A percentile compares a stretch with the other conserved stretches of the same genome.
Evolutionary conservation across 2,329 filamentous ascomycete species (phyloP).

Genomic region (Pezicula radicicola): DNA sequence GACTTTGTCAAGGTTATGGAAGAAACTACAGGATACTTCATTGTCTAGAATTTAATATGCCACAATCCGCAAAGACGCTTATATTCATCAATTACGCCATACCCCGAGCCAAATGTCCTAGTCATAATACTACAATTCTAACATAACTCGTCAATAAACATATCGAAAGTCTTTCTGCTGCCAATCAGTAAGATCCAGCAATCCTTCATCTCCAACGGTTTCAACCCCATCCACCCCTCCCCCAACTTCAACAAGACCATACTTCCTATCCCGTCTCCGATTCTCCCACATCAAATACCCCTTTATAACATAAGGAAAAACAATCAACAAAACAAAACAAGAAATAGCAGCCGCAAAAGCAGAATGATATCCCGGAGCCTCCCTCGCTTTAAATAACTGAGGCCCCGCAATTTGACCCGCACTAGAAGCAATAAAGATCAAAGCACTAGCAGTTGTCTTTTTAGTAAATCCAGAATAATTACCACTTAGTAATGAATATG

Average conservation of each 20-base stretch:
- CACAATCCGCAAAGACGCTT: background rate
- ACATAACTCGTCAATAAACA: background rate
- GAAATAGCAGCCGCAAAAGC: background rate
- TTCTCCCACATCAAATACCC: background rate
- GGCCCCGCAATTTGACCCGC: slow-evolving; percentile 58
- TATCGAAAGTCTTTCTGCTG: slow-evolving; percentile 1
- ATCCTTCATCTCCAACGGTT: background rate
- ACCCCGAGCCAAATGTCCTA: no score
- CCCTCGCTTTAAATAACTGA: background rate
- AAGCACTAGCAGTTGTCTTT: slow-evolving; percentile 69
- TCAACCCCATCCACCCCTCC: background rate
- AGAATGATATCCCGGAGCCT: background rate
- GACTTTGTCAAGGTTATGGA: background rate
- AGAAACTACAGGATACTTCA: background rate
- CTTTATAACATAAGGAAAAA: background rate
- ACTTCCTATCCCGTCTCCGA: background rate
- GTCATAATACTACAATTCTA: background rate
- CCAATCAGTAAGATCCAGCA: slow-evolving; percentile 1
- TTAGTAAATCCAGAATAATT: slow-evolving; percentile 73
- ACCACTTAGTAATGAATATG: slow-evolving; percentile 44
- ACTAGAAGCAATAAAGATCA: slow-evolving; percentile 70
- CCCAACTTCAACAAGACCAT: background rate
- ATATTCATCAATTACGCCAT: no score
- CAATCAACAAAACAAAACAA: background rate
- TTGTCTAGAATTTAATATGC: background rate